Evolutionary conservation across 371 early-diverging fungal species (phyloP).

Genomic region (Mucor saturninus): DNA sequence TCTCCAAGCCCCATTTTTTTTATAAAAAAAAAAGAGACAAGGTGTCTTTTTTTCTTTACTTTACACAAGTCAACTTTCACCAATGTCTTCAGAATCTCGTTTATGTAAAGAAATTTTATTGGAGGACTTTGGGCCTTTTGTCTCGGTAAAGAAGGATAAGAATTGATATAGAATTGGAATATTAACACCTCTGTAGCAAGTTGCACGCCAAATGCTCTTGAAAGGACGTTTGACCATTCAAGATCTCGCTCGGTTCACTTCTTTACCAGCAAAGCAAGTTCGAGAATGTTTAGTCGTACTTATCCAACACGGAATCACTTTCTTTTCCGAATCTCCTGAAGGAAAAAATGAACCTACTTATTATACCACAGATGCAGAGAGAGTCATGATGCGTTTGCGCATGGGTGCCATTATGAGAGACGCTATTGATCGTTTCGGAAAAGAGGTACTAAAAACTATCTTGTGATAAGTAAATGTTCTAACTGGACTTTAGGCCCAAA

Average conservation of each 20-base stretch:
- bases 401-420: slow-evolving; percentile 68
- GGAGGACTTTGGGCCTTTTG: slow-evolving; percentile 53
- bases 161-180: slow-evolving; percentile 32
- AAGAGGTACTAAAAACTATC: slow-evolving; percentile 50
- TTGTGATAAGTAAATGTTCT: neutral
- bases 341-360: slow-evolving; percentile 65
- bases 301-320: slow-evolving; percentile 48
- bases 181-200: slow-evolving; percentile 42
- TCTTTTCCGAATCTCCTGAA: slow-evolving; percentile 57
- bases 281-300: slow-evolving; percentile 46
- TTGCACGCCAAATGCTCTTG: slow-evolving; percentile 41
- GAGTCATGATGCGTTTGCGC: slow-evolving; percentile 67
- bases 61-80: neutral
- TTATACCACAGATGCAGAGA: slow-evolving; percentile 63
- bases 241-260: slow-evolving; percentile 48
- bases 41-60: slow-evolving; percentile 3
- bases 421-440: slow-evolving; percentile 67
- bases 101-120: slow-evolving; percentile 52
- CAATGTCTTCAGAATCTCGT: slow-evolving; percentile 48
- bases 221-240: slow-evolving; percentile 50
- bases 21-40: neutral
- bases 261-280: slow-evolving; percentile 38
- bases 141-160: slow-evolving; percentile 31
- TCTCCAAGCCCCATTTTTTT: slow-evolving; percentile 23
- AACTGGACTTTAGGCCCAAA: slow-evolving; percentile 26